Base-by-base conservation (phyloP, 192 early-diverging fungal genomes). In the Coemansia umbellata region DNA sequence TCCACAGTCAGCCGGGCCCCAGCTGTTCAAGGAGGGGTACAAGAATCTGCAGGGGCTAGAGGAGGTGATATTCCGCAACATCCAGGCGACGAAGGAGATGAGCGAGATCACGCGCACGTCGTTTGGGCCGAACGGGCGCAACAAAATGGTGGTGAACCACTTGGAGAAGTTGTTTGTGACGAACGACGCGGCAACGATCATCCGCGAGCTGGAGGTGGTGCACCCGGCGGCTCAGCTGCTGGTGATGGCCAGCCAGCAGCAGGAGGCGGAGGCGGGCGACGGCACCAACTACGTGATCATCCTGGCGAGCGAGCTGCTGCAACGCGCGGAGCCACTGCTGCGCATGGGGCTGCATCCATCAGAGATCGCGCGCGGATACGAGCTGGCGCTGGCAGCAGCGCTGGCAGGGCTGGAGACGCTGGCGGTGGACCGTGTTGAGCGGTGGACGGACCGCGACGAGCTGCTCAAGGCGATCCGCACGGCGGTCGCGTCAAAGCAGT, bases 91-190 rank as follows among this genome's bases (percentile, higher is more conserved):
- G 26, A 91, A 91, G 76, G 94, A 98, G 67, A 81, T 98, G 55
- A 86, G 89, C 42, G 86, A 92, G 68, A 92, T 95, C 43, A 88
- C 89, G 21, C 85, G 93, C 42, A 98, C 95, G 15, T 98, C 95
- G 18, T 84, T 93, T 48, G 95, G 95, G 18, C 95, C 95, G 31
- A 95, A 98, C 54, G 95, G 73, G 28, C 89, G 94, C 58, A 98
- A 98, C 81, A 98, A 98, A 75, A 97, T 98, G 88, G 91, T 98
- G 31, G 93, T 98, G 73, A 98, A 98, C 73, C 95, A 98, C 69
- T 79, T 95, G 54, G 93, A 95, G 60, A 97, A 97, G 82, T 82
- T 98, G 31, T 94, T 98, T 76, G 94, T 98, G 23, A 98, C 95
- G 36, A 92, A 87, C 80, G 95, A 98, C 73, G 95, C 95, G n/a